Conservation (phyloP, 768 basidiomycete genomes). For the Rhodotorula babjevae region DNA sequence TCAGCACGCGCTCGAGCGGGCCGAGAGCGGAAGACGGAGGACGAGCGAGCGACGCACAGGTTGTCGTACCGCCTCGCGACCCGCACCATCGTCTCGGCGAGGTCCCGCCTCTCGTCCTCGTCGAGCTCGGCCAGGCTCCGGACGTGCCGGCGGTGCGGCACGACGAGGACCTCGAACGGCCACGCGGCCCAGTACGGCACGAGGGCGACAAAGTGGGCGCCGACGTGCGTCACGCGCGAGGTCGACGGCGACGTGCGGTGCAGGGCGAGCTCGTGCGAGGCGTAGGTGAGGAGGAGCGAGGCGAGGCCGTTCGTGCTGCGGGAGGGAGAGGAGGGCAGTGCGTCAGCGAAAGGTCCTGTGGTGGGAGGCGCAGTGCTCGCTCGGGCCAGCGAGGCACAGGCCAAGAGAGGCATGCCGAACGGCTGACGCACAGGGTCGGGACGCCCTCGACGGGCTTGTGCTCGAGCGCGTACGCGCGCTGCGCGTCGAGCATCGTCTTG, state of each 20-base stretch:
- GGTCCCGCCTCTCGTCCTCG: constrained; percentile 58
- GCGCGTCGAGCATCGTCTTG: constrained; percentile 22
- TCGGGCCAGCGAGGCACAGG: too few species aligned
- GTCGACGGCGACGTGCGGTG: constrained; percentile 52
- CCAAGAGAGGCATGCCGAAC: too few species aligned
- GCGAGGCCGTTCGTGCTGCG: constrained; percentile 34
- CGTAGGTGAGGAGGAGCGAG: constrained; percentile 43
- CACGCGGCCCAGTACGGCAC: constrained; percentile 96
- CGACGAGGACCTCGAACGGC: constrained; percentile 73
- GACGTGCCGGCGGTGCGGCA: constrained; percentile 57
- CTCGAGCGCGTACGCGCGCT: constrained; percentile 29
- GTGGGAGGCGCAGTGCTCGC: too few species aligned
- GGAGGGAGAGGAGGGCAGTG: too few species aligned
- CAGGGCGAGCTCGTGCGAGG: constrained; percentile 50
- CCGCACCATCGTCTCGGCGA: constrained; percentile 60
- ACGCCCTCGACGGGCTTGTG: constrained; percentile 5
- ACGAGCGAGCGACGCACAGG: constrained; percentile 37
- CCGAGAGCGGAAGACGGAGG: not conserved
- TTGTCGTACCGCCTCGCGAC: constrained; percentile 43
- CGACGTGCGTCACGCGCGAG: constrained; percentile 63
- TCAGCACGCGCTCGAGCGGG: too few species aligned
- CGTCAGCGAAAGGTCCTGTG: too few species aligned
- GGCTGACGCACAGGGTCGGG: constrained; percentile 25
- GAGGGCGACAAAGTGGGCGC: constrained; percentile 72
- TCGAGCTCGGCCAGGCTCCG: constrained; percentile 63